Conservation (phyloP, 345 rosid genomes). For the Lagerstroemia speciosa region DNA sequence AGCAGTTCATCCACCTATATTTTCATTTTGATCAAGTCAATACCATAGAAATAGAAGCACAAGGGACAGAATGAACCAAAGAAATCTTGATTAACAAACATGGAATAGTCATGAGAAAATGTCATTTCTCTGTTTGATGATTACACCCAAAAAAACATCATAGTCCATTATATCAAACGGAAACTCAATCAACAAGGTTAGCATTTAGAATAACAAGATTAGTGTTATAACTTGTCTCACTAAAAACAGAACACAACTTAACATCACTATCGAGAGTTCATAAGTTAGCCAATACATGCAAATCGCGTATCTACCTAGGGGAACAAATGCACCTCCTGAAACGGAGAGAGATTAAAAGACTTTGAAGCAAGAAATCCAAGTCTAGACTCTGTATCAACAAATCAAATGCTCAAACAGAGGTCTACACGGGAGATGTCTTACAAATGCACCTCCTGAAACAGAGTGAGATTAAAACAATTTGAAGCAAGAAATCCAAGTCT, state of each 20-base stretch:
- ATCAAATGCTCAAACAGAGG: too few relatives aligned
- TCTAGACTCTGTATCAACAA: too few relatives aligned
- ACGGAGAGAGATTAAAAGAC: not conserved
- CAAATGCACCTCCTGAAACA: too few relatives aligned
- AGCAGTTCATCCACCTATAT: conserved; percentile 82
- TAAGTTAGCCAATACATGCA: not conserved
- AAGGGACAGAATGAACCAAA: not conserved
- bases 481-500: not conserved
- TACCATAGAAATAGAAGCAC: not conserved
- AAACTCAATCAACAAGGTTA: not conserved
- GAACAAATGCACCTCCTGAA: not conserved
- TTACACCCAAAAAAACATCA: not conserved
- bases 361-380: too few relatives aligned
- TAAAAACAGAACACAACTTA: not conserved
- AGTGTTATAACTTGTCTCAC: not conserved
- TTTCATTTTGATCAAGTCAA: not conserved
- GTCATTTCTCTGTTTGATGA: not conserved
- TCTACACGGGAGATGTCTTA: too few relatives aligned
- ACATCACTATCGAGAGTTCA: not conserved
- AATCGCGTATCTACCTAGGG: not conserved
- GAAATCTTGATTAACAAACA: not conserved
- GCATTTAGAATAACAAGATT: not conserved
- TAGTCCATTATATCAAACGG: not conserved
- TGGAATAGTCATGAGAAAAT: not conserved
- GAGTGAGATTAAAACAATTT: not conserved